Evolutionary conservation across 768 basidiomycete species (phyloP).

Genomic region (Kwoniella sp.): DNA sequence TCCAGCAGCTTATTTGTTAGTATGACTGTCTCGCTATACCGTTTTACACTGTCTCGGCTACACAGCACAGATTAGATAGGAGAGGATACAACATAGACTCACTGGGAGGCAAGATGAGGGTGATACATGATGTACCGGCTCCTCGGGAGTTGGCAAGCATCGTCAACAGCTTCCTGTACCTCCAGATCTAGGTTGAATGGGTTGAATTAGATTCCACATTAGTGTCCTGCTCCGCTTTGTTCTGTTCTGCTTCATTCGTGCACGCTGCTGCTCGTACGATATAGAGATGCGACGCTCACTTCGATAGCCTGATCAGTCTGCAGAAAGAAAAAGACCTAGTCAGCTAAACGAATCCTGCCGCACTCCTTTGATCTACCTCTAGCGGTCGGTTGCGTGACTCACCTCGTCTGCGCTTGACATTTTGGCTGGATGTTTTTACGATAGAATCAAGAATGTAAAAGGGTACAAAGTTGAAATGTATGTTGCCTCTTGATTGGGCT

Average conservation of each 20-base stretch:
- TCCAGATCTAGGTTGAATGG: constrained; percentile 59
- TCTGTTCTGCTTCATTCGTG: not conserved
- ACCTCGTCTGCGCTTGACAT: constrained; percentile 37
- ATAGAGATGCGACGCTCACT: constrained; percentile 19
- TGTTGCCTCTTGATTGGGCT: constrained; percentile 4
- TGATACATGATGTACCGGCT: constrained; percentile 98
- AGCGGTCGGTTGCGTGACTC: constrained; percentile 11
- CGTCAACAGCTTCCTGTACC: constrained; percentile 98
- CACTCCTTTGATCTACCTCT: constrained; percentile 11
- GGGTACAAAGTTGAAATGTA: too few relatives aligned
- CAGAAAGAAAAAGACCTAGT: not conserved
- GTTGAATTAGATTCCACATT: not conserved
- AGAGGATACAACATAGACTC: constrained; percentile 18
- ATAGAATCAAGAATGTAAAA: not conserved
- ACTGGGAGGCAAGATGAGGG: constrained; percentile 89
- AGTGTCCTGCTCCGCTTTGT: not conserved
- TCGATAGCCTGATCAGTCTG: constrained; percentile 50
- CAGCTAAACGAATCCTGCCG: constrained; percentile 20
- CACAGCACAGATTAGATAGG: too few relatives aligned
- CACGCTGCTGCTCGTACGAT: too few relatives aligned
- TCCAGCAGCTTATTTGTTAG: not conserved
- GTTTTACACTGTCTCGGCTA: too few relatives aligned
- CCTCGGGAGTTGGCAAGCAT: constrained; percentile 92
- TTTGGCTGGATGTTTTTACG: constrained; percentile 9
- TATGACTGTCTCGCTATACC: too few relatives aligned